phyloP scores from a whole-genome alignment of 202 grass and related monocot species.

The Carex sylvatica region DNA sequence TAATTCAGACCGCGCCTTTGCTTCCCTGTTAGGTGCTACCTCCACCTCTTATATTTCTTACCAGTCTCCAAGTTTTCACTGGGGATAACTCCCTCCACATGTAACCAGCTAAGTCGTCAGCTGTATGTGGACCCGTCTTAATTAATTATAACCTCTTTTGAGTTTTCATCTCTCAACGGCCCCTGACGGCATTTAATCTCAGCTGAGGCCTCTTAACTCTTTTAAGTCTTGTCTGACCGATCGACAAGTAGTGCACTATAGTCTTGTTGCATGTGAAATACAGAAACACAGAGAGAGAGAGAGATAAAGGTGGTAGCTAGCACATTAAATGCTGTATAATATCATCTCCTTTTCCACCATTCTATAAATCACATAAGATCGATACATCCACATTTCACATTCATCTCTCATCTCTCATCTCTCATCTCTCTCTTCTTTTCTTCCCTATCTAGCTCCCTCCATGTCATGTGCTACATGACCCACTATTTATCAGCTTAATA shows the following conservation, averaged over 20 bases:
- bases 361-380: slow-evolving; percentile 34
- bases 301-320: slow-evolving; percentile 29
- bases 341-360: slow-evolving; percentile 28
- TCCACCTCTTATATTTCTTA: slow-evolving; percentile 13
- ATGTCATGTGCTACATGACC: slow-evolving; percentile 8
- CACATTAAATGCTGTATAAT: slow-evolving; percentile 35
- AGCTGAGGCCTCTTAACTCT: slow-evolving; percentile 13
- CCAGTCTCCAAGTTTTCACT: neutral
- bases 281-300: slow-evolving; percentile 17
- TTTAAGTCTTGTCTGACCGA: neutral
- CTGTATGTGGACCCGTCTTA: neutral
- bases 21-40: slow-evolving; percentile 37
- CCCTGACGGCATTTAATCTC: slow-evolving; percentile 43
- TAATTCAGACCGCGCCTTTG: slow-evolving; percentile 29
- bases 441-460: neutral
- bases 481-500: neutral
- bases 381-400: neutral
- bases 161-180: slow-evolving; percentile 27
- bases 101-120: neutral
- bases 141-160: neutral
- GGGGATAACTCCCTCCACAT: neutral
- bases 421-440: neutral
- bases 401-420: neutral
- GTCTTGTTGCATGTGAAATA: slow-evolving; percentile 22
- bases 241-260: neutral